These are phyloP conservation scores for Emmonsiellopsis sp. DNA, from an alignment of 2,329 filamentous ascomycete species.

Conservation along the genomic window DNA sequence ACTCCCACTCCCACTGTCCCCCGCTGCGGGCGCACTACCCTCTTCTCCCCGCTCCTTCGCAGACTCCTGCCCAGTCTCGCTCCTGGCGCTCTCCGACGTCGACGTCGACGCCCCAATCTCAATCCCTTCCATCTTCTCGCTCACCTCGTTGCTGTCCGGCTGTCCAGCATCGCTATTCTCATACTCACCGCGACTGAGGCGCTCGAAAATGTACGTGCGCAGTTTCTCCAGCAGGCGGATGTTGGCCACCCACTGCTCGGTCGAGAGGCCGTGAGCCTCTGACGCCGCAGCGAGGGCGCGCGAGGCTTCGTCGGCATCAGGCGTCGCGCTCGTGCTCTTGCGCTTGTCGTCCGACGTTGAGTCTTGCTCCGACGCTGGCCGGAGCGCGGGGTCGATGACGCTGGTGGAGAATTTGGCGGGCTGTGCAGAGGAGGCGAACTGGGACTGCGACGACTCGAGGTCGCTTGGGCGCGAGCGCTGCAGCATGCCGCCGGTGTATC, in stretches of 20 bases:
- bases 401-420: constrained; percentile 24
- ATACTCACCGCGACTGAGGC: constrained; percentile 45
- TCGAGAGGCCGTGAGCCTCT: constrained; percentile 8
- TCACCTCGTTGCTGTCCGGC: constrained; percentile 28
- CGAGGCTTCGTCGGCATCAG: constrained; percentile 23
- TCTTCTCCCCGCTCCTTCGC: constrained; percentile 12
- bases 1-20: constrained; percentile 1
- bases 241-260: constrained; percentile 55
- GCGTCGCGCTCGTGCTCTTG: constrained; percentile 11
- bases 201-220: constrained; percentile 46
- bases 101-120: background rate
- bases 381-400: constrained; percentile 35
- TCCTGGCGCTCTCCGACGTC: background rate
- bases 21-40: constrained; percentile 2
- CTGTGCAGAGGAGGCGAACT: background rate
- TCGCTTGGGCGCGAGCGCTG: constrained; percentile 43
- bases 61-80: constrained; percentile 6
- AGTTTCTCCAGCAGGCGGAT: constrained; percentile 54
- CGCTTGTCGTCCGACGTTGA: background rate
- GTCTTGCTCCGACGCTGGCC: constrained; percentile 10
- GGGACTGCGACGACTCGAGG: constrained; percentile 9
- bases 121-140: constrained; percentile 3
- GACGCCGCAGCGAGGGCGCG: constrained; percentile 10
- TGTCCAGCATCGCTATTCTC: constrained; percentile 18
- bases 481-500: constrained; percentile 52